Conservation (phyloP, 257 asterid species). For the Salvia rosmarinus region DNA sequence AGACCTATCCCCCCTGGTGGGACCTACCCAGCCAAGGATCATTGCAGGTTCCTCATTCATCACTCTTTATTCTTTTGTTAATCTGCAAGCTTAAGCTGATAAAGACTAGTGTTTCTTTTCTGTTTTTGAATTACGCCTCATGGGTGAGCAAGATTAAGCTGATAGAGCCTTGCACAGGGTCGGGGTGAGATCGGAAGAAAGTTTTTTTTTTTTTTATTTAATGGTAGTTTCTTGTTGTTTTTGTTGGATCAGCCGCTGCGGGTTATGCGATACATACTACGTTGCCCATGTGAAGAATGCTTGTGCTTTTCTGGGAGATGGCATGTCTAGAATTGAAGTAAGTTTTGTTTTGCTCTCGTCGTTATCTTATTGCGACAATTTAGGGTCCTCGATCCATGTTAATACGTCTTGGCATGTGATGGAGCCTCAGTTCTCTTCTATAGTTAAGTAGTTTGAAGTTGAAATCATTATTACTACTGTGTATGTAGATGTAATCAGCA, state of each 20-base stretch:
- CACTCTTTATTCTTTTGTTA: background rate
- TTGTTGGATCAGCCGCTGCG: conserved; percentile 72
- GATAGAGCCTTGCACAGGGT: too few species aligned
- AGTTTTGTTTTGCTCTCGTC: conserved; percentile 28
- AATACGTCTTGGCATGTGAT: background rate
- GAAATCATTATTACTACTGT: conserved; percentile 17
- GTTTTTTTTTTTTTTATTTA: conserved; percentile 22
- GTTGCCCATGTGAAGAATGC: conserved; percentile 95
- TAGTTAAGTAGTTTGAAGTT: background rate
- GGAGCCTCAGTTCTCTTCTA: conserved; percentile 8
- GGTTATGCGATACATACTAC: conserved; percentile 91
- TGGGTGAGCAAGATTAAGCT: too few species aligned
- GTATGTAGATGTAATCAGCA: background rate
- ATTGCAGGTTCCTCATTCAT: conserved; percentile 70
- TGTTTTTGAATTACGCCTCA: too few species aligned
- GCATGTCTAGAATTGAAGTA: conserved; percentile 96
- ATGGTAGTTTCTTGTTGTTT: conserved; percentile 8
- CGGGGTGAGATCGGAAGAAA: background rate
- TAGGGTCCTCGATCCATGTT: conserved; percentile 4
- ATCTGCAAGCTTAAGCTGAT: background rate
- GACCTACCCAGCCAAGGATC: conserved; percentile 95
- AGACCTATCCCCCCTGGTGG: conserved; percentile 94
- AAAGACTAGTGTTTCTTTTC: background rate
- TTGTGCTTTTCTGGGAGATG: conserved; percentile 97
- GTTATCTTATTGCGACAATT: background rate